phyloP scores from a whole-genome alignment of 192 early-diverging fungal species.

The Coemansia sp. region DNA sequence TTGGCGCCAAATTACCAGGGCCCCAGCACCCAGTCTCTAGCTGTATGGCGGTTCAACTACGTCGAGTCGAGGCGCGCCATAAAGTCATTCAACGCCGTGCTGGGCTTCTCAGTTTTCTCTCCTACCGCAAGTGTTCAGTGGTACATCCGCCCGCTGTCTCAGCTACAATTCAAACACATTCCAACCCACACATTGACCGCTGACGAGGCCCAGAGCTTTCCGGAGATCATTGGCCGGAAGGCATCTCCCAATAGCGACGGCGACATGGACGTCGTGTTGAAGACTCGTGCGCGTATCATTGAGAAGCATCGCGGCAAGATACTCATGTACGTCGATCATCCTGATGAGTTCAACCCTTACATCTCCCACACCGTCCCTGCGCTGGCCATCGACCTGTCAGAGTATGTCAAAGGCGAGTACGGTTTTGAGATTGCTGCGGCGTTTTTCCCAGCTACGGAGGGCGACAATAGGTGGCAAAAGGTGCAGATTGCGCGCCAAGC shows the following conservation, averaged over 20 bases:
- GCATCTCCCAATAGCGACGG: neutral
- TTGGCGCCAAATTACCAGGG: slow-evolving; percentile 27
- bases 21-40: slow-evolving; percentile 7
- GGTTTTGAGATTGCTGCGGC: slow-evolving; percentile 51
- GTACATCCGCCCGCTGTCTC: slow-evolving; percentile 50
- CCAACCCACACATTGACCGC: slow-evolving; percentile 24
- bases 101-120: slow-evolving; percentile 37
- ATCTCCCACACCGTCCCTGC: slow-evolving; percentile 32
- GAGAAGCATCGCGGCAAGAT: slow-evolving; percentile 34
- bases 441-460: slow-evolving; percentile 21
- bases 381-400: slow-evolving; percentile 34
- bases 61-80: slow-evolving; percentile 28
- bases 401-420: slow-evolving; percentile 44
- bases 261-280: neutral
- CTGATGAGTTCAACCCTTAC: slow-evolving; percentile 33
- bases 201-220: slow-evolving; percentile 30
- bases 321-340: slow-evolving; percentile 20
- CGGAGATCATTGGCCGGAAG: slow-evolving; percentile 20
- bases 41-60: slow-evolving; percentile 57
- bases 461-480: slow-evolving; percentile 49
- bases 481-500: slow-evolving; percentile 57
- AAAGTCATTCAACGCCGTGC: slow-evolving; percentile 26
- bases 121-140: slow-evolving; percentile 34
- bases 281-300: slow-evolving; percentile 26
- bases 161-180: slow-evolving; percentile 22